Conservation (phyloP, 2,329 filamentous ascomycete genomes). For the Microcyclospora tardicrescens region DNA sequence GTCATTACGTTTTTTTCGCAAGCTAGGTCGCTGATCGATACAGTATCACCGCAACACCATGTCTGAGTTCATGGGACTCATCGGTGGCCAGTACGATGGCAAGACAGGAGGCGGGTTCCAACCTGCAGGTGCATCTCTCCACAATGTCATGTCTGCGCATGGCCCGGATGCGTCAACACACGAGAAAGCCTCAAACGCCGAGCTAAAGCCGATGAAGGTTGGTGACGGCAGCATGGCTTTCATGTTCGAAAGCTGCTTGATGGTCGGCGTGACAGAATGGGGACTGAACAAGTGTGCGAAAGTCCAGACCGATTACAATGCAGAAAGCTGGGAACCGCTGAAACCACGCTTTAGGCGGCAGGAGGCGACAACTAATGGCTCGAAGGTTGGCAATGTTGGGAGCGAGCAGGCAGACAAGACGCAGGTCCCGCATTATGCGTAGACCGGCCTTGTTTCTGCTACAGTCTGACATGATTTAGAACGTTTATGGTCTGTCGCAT, state of each 20-base stretch:
- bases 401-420: no score
- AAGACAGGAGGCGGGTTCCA: slow-evolving; percentile 44
- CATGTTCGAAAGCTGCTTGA: slow-evolving; percentile 57
- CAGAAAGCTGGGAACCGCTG: slow-evolving; percentile 61
- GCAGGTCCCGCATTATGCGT: no score
- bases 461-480: no score
- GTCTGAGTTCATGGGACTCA: slow-evolving; percentile 52
- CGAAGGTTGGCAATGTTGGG: no score
- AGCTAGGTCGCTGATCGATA: no score
- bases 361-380: no score
- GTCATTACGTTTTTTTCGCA: no score
- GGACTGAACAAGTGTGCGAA: slow-evolving; percentile 57
- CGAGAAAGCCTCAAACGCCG: slow-evolving; percentile 43
- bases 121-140: slow-evolving; percentile 46
- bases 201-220: slow-evolving; percentile 44
- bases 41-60: slow-evolving; percentile 55
- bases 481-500: no score
- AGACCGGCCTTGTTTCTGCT: no score
- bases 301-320: slow-evolving; percentile 60
- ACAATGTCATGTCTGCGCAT: slow-evolving; percentile 29
- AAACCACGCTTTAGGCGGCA: slow-evolving; percentile 32
- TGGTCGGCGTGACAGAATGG: slow-evolving; percentile 62
- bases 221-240: slow-evolving; percentile 51
- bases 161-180: slow-evolving; percentile 47
- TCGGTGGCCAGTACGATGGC: slow-evolving; percentile 47